A percentile compares a stretch with the other conserved stretches of the same genome.
Conservation (phyloP, 2,329 filamentous ascomycete genomes). For the Apiospora saccharicola region DNA sequence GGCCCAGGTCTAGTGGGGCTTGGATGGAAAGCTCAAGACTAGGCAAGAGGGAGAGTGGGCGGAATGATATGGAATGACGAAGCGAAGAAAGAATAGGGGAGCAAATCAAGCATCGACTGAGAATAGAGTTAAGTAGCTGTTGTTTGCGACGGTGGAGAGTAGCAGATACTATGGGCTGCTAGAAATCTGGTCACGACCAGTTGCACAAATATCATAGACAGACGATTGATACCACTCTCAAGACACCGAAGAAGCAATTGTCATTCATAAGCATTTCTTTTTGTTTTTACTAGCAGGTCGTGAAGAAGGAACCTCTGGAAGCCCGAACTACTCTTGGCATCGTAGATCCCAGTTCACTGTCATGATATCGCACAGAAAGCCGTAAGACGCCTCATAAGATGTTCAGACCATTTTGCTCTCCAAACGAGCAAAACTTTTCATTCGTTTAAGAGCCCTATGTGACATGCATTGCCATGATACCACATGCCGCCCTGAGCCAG, state of each 20-base stretch:
- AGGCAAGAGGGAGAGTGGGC: neutral
- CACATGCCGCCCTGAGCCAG: conserved; percentile 51
- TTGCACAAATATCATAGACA: neutral
- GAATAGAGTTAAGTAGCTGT: neutral
- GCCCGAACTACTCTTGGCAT: conserved; percentile 12
- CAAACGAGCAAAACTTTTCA: conserved; percentile 44
- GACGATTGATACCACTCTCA: conserved; percentile 6
- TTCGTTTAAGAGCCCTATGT: conserved; percentile 49
- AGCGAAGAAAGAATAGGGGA: neutral
- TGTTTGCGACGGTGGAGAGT: neutral
- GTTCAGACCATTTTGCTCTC: conserved; percentile 46
- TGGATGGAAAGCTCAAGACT: neutral
- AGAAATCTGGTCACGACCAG: neutral
- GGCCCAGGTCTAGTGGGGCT: neutral
- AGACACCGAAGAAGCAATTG: neutral
- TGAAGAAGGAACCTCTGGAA: conserved; percentile 12
- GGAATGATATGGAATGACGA: neutral
- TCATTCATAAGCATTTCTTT: conserved; percentile 21
- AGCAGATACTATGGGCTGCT: neutral
- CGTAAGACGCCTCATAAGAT: conserved; percentile 40
- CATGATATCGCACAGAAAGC: conserved; percentile 19
- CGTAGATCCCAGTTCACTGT: conserved; percentile 24
- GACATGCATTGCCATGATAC: conserved; percentile 53
- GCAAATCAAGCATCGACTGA: neutral
- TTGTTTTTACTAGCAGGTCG: conserved; percentile 18